Percentiles rank a stretch among this genome's conserved stretches.
phyloP scores from a whole-genome alignment of 441 rosid genomes.

The Hura crepitans region DNA sequence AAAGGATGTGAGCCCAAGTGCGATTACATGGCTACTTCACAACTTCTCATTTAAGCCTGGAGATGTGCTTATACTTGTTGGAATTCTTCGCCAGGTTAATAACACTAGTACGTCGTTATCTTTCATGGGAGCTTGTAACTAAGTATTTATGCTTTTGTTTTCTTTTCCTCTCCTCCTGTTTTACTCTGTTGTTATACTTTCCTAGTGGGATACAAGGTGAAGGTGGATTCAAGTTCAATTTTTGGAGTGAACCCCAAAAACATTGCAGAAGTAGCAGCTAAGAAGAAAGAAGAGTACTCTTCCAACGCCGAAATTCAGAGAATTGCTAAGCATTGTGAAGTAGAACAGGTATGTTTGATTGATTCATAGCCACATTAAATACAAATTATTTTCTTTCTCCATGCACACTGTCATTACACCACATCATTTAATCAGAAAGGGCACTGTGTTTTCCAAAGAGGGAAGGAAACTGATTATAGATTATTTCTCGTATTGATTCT shows the following conservation, averaged over 20 bases:
- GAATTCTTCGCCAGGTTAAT: conserved; percentile 51
- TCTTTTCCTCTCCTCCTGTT: background rate
- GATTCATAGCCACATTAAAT: background rate
- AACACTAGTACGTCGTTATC: conserved; percentile 55
- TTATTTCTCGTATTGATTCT: too few relatives aligned
- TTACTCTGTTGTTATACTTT: background rate
- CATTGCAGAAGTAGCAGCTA: conserved; percentile 36
- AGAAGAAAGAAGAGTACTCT: conserved; percentile 39
- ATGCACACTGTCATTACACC: too few relatives aligned
- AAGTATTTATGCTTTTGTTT: conserved; percentile 17
- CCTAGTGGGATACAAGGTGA: conserved; percentile 53
- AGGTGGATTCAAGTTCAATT: conserved; percentile 40
- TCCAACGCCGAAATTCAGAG: conserved; percentile 31
- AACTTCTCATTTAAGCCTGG: conserved; percentile 45
- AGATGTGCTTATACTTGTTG: conserved; percentile 40
- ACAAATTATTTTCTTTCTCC: too few relatives aligned
- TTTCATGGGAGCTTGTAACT: conserved; percentile 33
- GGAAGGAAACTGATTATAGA: too few relatives aligned
- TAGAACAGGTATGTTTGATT: conserved; percentile 30
- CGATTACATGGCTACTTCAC: conserved; percentile 32
- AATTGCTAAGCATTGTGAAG: conserved; percentile 33
- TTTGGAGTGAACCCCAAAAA: conserved; percentile 40
- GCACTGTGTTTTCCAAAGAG: too few relatives aligned
- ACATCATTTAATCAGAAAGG: too few relatives aligned
- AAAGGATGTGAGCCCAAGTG: conserved; percentile 32